Evolutionary conservation across 305 asterid species (phyloP).

Genomic region (Euphrasia arctica): DNA sequence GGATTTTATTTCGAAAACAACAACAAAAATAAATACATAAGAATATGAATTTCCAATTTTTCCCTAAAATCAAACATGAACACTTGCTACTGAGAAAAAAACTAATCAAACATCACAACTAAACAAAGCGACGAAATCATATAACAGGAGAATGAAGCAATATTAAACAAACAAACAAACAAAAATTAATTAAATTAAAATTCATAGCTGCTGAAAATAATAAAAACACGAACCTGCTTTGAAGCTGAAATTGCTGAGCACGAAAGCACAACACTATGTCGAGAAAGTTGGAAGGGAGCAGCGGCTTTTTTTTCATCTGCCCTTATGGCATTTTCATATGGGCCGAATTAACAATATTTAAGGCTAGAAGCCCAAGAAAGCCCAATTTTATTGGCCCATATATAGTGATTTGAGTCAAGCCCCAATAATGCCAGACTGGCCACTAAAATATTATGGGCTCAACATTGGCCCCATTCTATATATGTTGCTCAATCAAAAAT

Average conservation of each 20-base stretch:
- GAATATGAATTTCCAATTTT: background rate
- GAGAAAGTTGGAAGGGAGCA: background rate
- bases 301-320: constrained; percentile 3
- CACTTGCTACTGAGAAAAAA: background rate
- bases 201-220: background rate
- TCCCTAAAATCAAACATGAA: background rate
- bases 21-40: background rate
- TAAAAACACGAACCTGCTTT: constrained; percentile 19
- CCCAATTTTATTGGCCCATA: too few relatives aligned
- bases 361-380: too few relatives aligned
- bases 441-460: too few relatives aligned
- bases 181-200: background rate
- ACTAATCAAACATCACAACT: constrained; percentile 4
- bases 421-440: too few relatives aligned
- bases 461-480: too few relatives aligned
- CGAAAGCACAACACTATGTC: background rate
- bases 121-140: constrained; percentile 6
- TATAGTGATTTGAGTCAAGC: too few relatives aligned
- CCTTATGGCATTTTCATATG: background rate
- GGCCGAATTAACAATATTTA: too few relatives aligned
- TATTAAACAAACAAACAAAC: background rate
- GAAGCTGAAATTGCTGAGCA: constrained; percentile 16
- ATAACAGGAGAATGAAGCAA: constrained; percentile 1
- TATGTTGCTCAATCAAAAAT: too few relatives aligned
- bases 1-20: constrained; percentile 13